A percentile compares a stretch with the other conserved stretches of the same genome.
phyloP scores from a whole-genome alignment of 1,284 basidiomycete genomes.

The Ustilago hordei region DNA sequence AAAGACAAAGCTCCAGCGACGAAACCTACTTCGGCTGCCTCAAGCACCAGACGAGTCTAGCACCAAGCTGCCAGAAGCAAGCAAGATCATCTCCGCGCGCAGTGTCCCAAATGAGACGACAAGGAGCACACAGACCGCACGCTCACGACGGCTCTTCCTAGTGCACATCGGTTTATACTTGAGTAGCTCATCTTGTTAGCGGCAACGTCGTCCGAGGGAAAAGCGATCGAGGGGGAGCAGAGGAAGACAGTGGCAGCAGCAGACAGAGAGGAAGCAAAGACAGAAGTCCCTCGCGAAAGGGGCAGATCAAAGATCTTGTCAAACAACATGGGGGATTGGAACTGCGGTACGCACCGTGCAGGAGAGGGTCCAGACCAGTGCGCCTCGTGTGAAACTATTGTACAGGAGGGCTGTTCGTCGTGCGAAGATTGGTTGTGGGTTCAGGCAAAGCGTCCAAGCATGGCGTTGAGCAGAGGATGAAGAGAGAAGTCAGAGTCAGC shows the following conservation, averaged over 20 bases:
- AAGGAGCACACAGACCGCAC: slow-evolving; percentile 60
- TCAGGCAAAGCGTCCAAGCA: slow-evolving; percentile 3
- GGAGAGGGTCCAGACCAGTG: slow-evolving; percentile 52
- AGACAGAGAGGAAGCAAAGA: slow-evolving; percentile 18
- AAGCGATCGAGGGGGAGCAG: background rate
- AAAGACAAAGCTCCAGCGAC: slow-evolving; percentile 38
- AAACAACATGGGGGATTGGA: slow-evolving; percentile 27
- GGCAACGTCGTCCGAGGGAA: slow-evolving; percentile 23
- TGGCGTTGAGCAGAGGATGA: slow-evolving; percentile 7
- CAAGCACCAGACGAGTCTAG: slow-evolving; percentile 25
- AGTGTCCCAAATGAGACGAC: slow-evolving; percentile 38
- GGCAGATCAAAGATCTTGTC: slow-evolving; percentile 32
- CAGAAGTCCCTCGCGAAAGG: slow-evolving; percentile 7
- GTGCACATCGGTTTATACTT: slow-evolving; percentile 63
- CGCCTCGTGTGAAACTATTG: slow-evolving; percentile 51
- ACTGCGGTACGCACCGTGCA: slow-evolving; percentile 57
- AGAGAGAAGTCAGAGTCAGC: slow-evolving; percentile 21
- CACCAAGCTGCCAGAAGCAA: slow-evolving; percentile 24
- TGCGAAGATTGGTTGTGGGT: slow-evolving; percentile 23
- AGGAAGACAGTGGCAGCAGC: background rate
- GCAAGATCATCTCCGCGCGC: slow-evolving; percentile 37
- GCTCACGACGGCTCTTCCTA: slow-evolving; percentile 70
- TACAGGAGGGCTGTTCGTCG: slow-evolving; percentile 43
- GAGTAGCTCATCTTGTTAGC: slow-evolving; percentile 63
- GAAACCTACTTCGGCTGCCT: slow-evolving; percentile 21